phyloP scores from a whole-genome alignment of 2,329 filamentous ascomycete genomes.

The Phaeosphaeria sp. region DNA sequence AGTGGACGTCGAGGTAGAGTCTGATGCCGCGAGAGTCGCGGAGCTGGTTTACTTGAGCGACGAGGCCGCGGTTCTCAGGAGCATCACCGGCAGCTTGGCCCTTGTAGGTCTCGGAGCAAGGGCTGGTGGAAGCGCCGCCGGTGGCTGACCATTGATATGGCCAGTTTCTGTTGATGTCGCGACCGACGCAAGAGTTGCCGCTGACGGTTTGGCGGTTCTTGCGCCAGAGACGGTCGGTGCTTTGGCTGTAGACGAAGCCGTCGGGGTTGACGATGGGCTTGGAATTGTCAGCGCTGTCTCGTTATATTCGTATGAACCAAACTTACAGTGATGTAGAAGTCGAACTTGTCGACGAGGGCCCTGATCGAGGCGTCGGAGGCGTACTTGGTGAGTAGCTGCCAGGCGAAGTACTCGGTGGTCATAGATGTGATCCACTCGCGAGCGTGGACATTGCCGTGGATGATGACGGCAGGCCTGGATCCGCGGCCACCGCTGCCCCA shows the following conservation, averaged over 20 bases:
- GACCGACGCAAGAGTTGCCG: conserved; percentile 41
- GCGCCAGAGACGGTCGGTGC: conserved; percentile 49
- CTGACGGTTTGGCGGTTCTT: conserved; percentile 48
- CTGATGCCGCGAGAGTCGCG: conserved; percentile 58
- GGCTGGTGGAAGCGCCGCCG: conserved; percentile 45
- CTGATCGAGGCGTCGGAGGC: conserved; percentile 39
- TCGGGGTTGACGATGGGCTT: conserved; percentile 29
- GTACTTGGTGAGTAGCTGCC: conserved; percentile 46
- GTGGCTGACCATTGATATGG: conserved; percentile 45
- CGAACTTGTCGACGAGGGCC: conserved; percentile 45
- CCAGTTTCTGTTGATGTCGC: conserved; percentile 51
- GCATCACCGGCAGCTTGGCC: conserved; percentile 40
- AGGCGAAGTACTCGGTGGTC: conserved; percentile 38
- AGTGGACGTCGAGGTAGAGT: conserved; percentile 70
- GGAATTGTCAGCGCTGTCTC: too few relatives aligned
- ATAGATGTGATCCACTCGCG: conserved; percentile 42
- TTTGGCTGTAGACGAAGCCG: conserved; percentile 49
- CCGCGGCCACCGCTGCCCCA: conserved; percentile 47
- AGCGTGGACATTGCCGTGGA: conserved; percentile 46
- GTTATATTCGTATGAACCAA: too few relatives aligned
- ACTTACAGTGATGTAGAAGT: too few relatives aligned
- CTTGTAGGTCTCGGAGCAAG: conserved; percentile 48
- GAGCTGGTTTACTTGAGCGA: conserved; percentile 51
- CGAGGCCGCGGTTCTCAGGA: conserved; percentile 50
- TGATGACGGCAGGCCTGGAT: conserved; percentile 44